These are phyloP conservation scores for Neurospora sp. DNA, from an alignment of 495 filamentous ascomycete species.

Conservation along the genomic window DNA sequence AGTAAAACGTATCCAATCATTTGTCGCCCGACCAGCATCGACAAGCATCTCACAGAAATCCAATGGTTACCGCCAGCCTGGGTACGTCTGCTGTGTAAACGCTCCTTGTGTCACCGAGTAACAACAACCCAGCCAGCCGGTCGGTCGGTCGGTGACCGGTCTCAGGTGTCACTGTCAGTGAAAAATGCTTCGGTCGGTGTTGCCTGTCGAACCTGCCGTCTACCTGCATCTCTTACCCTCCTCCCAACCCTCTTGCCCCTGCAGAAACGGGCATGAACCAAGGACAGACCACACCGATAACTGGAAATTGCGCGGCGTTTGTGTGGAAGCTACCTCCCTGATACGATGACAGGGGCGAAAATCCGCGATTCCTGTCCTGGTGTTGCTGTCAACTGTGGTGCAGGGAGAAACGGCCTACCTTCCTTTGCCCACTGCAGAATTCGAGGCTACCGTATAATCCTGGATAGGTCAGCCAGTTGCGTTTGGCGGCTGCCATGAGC, in stretches of 20 bases:
- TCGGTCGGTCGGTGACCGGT: neutral
- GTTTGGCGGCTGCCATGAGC: too few relatives aligned
- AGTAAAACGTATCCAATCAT: neutral
- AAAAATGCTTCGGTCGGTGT: neutral
- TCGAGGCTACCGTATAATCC: neutral
- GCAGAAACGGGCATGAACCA: neutral
- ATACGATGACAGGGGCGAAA: neutral
- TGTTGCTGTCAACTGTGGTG: too few relatives aligned
- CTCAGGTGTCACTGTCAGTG: neutral
- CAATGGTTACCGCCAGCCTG: neutral
- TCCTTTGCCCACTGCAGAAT: neutral
- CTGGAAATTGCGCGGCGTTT: neutral
- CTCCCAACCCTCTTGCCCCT: neutral
- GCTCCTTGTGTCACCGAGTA: neutral
- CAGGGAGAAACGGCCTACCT: too few relatives aligned
- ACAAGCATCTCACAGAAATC: neutral
- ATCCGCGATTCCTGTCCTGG: neutral
- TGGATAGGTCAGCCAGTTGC: too few relatives aligned
- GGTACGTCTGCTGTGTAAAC: neutral
- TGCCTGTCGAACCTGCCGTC: neutral
- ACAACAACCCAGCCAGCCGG: neutral
- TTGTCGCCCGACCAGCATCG: neutral
- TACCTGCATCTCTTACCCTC: neutral
- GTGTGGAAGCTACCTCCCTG: neutral
- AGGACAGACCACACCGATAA: neutral